Base-by-base conservation (phyloP, 768 basidiomycete species). In the Serendipita sp. region DNA sequence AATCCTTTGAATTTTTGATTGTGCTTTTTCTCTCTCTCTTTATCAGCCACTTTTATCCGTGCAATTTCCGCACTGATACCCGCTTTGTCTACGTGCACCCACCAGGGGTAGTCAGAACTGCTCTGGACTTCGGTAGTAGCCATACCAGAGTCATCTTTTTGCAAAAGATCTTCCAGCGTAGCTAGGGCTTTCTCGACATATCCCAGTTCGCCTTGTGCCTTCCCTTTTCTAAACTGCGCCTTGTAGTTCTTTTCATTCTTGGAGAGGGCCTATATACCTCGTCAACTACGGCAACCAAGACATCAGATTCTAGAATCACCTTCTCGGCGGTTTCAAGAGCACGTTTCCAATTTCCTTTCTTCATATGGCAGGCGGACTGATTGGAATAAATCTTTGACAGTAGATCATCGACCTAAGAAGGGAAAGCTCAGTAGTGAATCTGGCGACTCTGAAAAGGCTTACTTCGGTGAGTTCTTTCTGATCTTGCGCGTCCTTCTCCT, bases 341-440 rank as follows among this genome's bases (percentile, higher is more conserved):
- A 13, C 90, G 82, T 70, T 83, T 81, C 86, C 86, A 92, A 70
- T 89, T 92, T 54, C 78, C 77, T 60, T 83, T 82, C 74, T 89
- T 90, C 70, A 91, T 75, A 71, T 91, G 88, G 68, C 88, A 89
- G 3, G 88, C 88, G 2, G 85, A 82, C 86, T 89, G 87, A 65
- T 92, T 92, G 2, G 87, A 82, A 67, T 91, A 88, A 52, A 91
- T 83, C 76, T 87, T 91, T 74, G 88, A 88, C 18, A 89, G 73
- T 44, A 90, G 78, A 8, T 83, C 76, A 71, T 91, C 90, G 18
- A 83, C 79, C 89, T 91, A 41, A 3, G 56, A 41, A 41, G 13
- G 32, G 30, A 34, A 41, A n/a, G 16, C 36, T 46, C 15, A 63
- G 35, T 58, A n/a, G 7, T 28, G 36, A 23, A 23, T 11, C 15